Evolutionary conservation across 306 rosid genomes (phyloP).

Genomic region (Prunus persica): Prunus_persica_NCBIv2 NC_034016.1:15520501-15521000

Average conservation of each 20-base stretch:
- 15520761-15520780: neutral
- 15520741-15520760: neutral
- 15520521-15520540: neutral
- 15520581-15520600: neutral
- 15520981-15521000: neutral
- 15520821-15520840: neutral
- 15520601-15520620: neutral
- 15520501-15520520: neutral
- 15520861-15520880: neutral
- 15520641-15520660: neutral
- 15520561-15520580: neutral
- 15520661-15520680: too few species aligned
- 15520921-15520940: neutral
- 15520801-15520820: neutral
- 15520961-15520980: neutral
- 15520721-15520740: neutral
- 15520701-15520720: neutral
- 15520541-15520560: neutral
- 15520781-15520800: neutral
- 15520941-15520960: neutral
- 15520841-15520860: neutral
- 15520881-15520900: neutral
- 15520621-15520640: neutral
- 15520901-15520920: neutral
- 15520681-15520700: neutral